phyloP scores from a whole-genome alignment of 2,329 filamentous ascomycete species.

The Colletotrichum eleusines region DNA sequence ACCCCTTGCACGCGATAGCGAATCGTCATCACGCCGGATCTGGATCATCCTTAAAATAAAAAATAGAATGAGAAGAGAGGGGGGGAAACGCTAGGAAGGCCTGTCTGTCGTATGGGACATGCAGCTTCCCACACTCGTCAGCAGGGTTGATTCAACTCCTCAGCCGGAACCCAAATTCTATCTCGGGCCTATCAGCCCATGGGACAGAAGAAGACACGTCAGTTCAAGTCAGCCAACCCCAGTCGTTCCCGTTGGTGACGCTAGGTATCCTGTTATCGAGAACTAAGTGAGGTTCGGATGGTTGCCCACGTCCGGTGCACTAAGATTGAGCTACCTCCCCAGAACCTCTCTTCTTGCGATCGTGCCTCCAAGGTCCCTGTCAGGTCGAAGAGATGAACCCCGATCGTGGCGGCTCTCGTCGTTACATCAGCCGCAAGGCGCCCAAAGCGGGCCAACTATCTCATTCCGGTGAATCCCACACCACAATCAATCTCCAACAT shows the following conservation, averaged over 20 bases:
- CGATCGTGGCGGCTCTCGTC: background rate
- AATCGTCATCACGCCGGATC: constrained; percentile 29
- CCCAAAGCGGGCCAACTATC: constrained; percentile 7
- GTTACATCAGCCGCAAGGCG: constrained; percentile 5
- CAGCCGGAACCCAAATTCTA: background rate
- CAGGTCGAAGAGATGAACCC: constrained; percentile 13
- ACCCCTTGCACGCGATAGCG: constrained; percentile 22
- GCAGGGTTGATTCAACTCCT: background rate
- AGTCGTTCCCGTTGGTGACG: background rate
- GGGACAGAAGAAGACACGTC: background rate
- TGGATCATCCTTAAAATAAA: background rate
- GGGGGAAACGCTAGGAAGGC: background rate
- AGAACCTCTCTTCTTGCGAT: background rate
- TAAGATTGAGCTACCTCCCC: constrained; percentile 20
- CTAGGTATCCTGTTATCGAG: background rate
- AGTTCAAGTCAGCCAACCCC: background rate
- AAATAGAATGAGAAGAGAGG: too few species aligned
- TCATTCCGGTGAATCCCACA: constrained; percentile 14
- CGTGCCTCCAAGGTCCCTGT: constrained; percentile 8
- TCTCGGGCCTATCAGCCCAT: background rate
- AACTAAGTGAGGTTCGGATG: constrained; percentile 12
- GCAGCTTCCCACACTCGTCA: background rate
- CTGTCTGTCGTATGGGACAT: background rate
- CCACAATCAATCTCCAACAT: constrained; percentile 25
- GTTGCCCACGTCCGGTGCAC: constrained; percentile 8